These are phyloP conservation scores for Dendrobium catenatum DNA, from an alignment of 106 monocot genomes.

Conservation along the genomic window DNA sequence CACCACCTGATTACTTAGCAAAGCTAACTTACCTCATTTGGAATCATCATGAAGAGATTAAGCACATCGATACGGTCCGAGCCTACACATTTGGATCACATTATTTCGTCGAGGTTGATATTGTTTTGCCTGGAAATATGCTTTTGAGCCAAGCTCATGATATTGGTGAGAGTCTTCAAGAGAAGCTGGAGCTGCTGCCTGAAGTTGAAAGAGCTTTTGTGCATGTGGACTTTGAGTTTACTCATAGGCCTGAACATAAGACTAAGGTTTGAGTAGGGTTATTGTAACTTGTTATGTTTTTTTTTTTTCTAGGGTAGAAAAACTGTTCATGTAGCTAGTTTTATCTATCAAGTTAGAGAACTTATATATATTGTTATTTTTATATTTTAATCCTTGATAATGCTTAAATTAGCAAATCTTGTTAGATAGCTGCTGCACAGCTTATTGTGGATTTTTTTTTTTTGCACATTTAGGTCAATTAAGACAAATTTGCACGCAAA, in stretches of 20 bases:
- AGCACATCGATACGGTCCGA: slow-evolving; percentile 48
- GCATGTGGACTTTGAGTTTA: slow-evolving; percentile 55
- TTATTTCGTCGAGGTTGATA: slow-evolving; percentile 60
- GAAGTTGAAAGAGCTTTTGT: slow-evolving; percentile 58
- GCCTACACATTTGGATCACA: slow-evolving; percentile 41
- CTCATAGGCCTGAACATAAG: slow-evolving; percentile 50
- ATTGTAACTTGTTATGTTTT: background rate
- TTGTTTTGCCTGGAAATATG: slow-evolving; percentile 42
- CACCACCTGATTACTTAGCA: slow-evolving; percentile 37
- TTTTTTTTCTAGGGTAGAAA: no score
- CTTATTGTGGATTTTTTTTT: no score
- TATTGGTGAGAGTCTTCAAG: slow-evolving; percentile 49
- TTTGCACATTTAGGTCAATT: no score
- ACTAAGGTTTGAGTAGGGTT: slow-evolving; percentile 6
- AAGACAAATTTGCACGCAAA: no score
- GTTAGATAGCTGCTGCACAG: no score
- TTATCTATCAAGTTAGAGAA: no score
- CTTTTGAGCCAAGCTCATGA: slow-evolving; percentile 38
- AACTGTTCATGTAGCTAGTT: no score
- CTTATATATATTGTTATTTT: no score
- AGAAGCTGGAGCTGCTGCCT: slow-evolving; percentile 49
- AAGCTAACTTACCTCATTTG: slow-evolving; percentile 50
- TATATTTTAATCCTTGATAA: no score
- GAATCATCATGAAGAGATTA: slow-evolving; percentile 46
- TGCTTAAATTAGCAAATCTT: no score